Base-by-base conservation (phyloP, 768 basidiomycete genomes). In the Calocybe cyanea region DNA sequence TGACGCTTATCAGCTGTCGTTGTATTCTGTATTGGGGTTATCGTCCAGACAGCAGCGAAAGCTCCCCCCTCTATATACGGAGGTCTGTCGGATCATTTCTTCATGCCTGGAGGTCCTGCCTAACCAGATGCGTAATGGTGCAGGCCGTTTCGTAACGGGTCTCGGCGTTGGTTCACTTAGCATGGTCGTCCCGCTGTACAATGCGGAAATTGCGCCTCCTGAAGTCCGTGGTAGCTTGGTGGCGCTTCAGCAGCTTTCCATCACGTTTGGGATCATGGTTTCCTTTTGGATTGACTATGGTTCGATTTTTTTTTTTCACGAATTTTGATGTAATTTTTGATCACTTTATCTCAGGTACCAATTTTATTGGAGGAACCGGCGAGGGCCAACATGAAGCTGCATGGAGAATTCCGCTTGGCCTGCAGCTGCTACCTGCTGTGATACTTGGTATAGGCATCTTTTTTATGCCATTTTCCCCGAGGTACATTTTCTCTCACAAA, bases 101-200 rank as follows among this genome's bases (percentile, higher is more conserved):
- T 31, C 31, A 5, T 23, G 31, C 17, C 20, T 15, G 21, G 31
- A 15, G 5, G 14, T 13, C 4, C 17, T n/a, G n/a, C 50, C 15
- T 64, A 71, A 43, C 30, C 23, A 42, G 30, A n/a, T n/a, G n/a
- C n/a, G n/a, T n/a, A 43, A 17, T 24, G 6, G 1, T 6, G 8
- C 31, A 71, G 69, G 86, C 42, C 80, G 87, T 20, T 88, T 87
- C 54, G 64, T 90, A 42, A 87, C 85, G 41, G 88, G 88, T 73
- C 64, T 89, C 36, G 88, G 86, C 39, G 85, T 91, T 14, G 88
- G 88, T 9, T 85, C 86, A 2, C 67, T 90, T 17, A 85, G 83
- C 54, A 88, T 88, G 85, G 76, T 77, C n/a, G 87, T 91, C 9
- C 88, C 88, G 1, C 71, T 90, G 30, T 88, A 86, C 71, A 89